These are phyloP conservation scores for Gracilaria domingensis DNA, from an alignment of 23 red algal species.

Conservation along the genomic window DNA sequence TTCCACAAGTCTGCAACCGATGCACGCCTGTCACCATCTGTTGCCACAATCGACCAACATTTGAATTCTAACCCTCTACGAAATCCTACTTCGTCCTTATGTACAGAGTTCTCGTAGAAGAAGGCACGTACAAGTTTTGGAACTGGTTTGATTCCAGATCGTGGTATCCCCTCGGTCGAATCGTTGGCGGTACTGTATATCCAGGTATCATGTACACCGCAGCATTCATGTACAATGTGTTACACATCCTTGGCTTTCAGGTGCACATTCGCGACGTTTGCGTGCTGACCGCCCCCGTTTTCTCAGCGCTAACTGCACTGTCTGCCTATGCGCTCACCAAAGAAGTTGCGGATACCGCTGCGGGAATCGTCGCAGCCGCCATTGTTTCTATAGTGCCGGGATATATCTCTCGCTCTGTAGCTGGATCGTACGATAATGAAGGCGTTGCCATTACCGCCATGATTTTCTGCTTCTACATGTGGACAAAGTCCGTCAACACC, in stretches of 20 bases:
- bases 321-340: conserved; percentile 87
- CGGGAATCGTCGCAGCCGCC: conserved; percentile 92
- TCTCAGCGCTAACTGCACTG: conserved; percentile 93
- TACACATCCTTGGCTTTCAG: conserved; percentile 82
- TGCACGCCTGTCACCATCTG: not conserved
- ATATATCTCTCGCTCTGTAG: conserved; percentile 95
- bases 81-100: not conserved
- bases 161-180: conserved; percentile 98
- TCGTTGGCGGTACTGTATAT: conserved; percentile 99
- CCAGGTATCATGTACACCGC: conserved; percentile 99
- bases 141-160: conserved; percentile 99
- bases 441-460: conserved; percentile 97
- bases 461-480: conserved; percentile 92
- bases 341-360: conserved; percentile 64
- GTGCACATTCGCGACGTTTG: conserved; percentile 96
- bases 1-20: not conserved
- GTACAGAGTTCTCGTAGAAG: conserved; percentile 81
- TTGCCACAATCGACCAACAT: not conserved
- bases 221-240: conserved; percentile 85
- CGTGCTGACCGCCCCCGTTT: conserved; percentile 95
- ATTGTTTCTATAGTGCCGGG: conserved; percentile 94
- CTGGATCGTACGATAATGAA: conserved; percentile 98
- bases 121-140: conserved; percentile 97
- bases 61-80: not conserved
- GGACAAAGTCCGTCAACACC: conserved; percentile 91